Conservation (phyloP, 2,329 filamentous ascomycete species). For the Hymenoscyphus albidus region DNA sequence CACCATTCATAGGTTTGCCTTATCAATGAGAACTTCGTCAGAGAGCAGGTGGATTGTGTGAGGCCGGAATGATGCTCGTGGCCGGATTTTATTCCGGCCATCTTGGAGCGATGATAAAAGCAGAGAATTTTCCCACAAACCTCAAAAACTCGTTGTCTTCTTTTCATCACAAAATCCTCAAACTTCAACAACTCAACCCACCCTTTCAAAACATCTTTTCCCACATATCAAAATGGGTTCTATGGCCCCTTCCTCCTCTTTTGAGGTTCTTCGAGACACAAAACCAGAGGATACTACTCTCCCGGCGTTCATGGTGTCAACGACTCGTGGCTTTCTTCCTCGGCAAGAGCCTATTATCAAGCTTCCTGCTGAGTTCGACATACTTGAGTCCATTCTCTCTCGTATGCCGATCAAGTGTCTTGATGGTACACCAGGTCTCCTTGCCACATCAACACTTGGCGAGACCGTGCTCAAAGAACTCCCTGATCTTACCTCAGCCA, state of each 20-base stretch:
- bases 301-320: slow-evolving; percentile 77
- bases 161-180: slow-evolving; percentile 12
- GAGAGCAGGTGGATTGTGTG: not conserved
- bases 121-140: slow-evolving; percentile 19
- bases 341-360: slow-evolving; percentile 57
- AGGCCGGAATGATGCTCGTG: slow-evolving; percentile 18
- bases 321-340: slow-evolving; percentile 69
- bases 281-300: slow-evolving; percentile 58
- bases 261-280: slow-evolving; percentile 61
- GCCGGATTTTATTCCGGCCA: slow-evolving; percentile 34
- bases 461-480: slow-evolving; percentile 69
- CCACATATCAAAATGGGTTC: slow-evolving; percentile 31
- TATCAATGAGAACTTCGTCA: slow-evolving; percentile 1
- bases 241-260: slow-evolving; percentile 36
- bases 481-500: slow-evolving; percentile 68
- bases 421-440: slow-evolving; percentile 70
- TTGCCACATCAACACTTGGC: slow-evolving; percentile 71
- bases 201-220: not conserved
- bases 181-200: not conserved
- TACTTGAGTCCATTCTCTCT: slow-evolving; percentile 67
- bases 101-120: slow-evolving; percentile 27
- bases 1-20: slow-evolving; percentile 1
- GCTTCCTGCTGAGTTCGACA: slow-evolving; percentile 70
- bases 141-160: slow-evolving; percentile 18
- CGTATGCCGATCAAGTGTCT: slow-evolving; percentile 76